phyloP scores from a whole-genome alignment of 768 basidiomycete species.

The Mycena galericulata region DNA sequence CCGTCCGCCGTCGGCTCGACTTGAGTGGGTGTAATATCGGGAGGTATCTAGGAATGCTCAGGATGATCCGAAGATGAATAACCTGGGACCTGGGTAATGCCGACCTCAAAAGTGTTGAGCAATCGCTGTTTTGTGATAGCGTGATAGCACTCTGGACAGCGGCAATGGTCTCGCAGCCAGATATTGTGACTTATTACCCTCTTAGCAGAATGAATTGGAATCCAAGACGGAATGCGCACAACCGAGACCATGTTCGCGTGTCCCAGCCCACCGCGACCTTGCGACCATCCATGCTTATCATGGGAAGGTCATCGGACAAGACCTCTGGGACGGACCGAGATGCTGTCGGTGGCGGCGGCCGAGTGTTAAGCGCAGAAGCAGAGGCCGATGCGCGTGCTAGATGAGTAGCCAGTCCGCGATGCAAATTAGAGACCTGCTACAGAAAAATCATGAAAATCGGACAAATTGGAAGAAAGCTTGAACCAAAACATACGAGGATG shows the following conservation, averaged over 20 bases:
- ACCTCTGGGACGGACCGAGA: constrained; percentile 38
- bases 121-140: constrained; percentile 91
- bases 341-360: not conserved
- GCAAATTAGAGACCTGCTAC: not conserved
- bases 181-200: constrained; percentile 81
- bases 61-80: not conserved
- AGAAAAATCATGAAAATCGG: not conserved
- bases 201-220: not conserved
- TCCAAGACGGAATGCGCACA: constrained; percentile 60
- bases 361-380: constrained; percentile 15
- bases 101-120: constrained; percentile 84
- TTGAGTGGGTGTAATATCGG: constrained; percentile 72
- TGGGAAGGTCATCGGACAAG: constrained; percentile 59
- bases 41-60: constrained; percentile 70
- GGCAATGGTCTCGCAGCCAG: constrained; percentile 94
- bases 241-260: constrained; percentile 77
- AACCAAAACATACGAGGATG: constrained; percentile 12
- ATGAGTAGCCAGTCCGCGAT: constrained; percentile 26
- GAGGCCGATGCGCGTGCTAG: constrained; percentile 29
- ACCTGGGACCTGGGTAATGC: too few relatives aligned
- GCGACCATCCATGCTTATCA: constrained; percentile 65
- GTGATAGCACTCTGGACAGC: constrained; percentile 90
- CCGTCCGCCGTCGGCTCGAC: constrained; percentile 71
- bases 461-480: not conserved
- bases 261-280: constrained; percentile 83